A percentile compares a stretch with the other conserved stretches of the same genome.
These are phyloP conservation scores for Exophiala sideris DNA, from an alignment of 2,329 filamentous ascomycete genomes.

Conservation along the genomic window DNA sequence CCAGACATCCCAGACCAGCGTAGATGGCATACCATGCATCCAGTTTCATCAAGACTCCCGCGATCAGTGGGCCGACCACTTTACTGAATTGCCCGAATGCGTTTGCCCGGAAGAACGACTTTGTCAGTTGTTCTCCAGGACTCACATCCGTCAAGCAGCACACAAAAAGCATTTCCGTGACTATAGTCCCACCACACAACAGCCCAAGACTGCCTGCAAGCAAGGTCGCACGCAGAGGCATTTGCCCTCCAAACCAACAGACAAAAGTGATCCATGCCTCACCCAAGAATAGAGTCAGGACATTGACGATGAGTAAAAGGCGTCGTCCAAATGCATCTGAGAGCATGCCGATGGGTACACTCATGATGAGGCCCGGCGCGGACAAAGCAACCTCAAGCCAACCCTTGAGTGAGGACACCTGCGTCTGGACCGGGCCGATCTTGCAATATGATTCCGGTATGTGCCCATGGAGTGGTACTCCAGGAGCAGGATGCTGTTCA, in stretches of 20 bases:
- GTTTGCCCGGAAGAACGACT: slow-evolving; percentile 41
- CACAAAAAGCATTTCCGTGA: slow-evolving; percentile 46
- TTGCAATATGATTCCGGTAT: slow-evolving; percentile 51
- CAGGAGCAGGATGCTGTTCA: slow-evolving; percentile 39
- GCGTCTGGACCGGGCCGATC: slow-evolving; percentile 46
- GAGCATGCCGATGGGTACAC: slow-evolving; percentile 49
- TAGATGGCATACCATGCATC: slow-evolving; percentile 42
- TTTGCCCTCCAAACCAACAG: slow-evolving; percentile 37
- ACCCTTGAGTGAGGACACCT: slow-evolving; percentile 50
- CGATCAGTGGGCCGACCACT: slow-evolving; percentile 37
- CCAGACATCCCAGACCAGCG: slow-evolving; percentile 35
- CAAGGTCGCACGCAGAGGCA: slow-evolving; percentile 49
- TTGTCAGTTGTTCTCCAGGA: slow-evolving; percentile 44
- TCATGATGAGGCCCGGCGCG: slow-evolving; percentile 43
- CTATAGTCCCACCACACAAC: slow-evolving; percentile 48
- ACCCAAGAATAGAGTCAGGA: slow-evolving; percentile 32
- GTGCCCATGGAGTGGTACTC: slow-evolving; percentile 40
- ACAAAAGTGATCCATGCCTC: slow-evolving; percentile 27
- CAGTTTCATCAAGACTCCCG: slow-evolving; percentile 38
- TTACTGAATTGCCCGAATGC: slow-evolving; percentile 37
- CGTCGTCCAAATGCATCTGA: slow-evolving; percentile 49
- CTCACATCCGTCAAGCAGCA: slow-evolving; percentile 53
- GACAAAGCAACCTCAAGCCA: slow-evolving; percentile 50
- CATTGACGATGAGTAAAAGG: slow-evolving; percentile 39
- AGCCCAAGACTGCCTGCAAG: slow-evolving; percentile 45